Base-by-base conservation (phyloP, 805 yeast species). In the Babjeviella inositovora region DNA sequence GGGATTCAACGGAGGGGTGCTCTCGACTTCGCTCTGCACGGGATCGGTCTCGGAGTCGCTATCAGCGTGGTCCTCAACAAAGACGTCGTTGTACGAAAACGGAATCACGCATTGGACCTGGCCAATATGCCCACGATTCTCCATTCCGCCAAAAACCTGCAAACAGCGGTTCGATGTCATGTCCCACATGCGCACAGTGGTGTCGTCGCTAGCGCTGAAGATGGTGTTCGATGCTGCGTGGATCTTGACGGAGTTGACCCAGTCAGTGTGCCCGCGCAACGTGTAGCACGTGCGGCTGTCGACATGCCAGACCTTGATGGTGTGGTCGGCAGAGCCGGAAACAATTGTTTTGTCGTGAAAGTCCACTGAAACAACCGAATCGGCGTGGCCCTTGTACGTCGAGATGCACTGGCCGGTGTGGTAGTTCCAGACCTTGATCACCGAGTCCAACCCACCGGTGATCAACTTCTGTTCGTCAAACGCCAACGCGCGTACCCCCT, bases 291-390 rank as follows among this genome's bases (percentile, higher is more conserved):
- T 79, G 49, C 94, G 62, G 5, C 84, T 70, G 42, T 80, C 93
- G 21, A 90, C 93, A 44, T 90, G 92, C 98, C 98, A 90, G 8
- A 90, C 85, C 45, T 84, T 82, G 25, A 90, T 76, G 0, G 93
- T 82, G 31, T 68, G 64, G 50, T 90, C 98, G 1, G 94, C 93
- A 17, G 92, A 73, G 0, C 97, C 98, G 7, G 90, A 73, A 1
- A 84, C 96, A 39, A 90, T 84, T 15, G 81, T 58, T 38, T 80
- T 81, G 32, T 67, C 62, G 32, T 58, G 59, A 34, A 82, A 79
- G 45, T 87, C 96, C 24, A 90, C 82, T 32, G 80, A 68, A 19
- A 77, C 57, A 4, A 90, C 93, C 23, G 81, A 71, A 38, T 77
- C 90, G 23, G 71, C 73, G 50, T 90, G 97, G 3, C 97, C 97